Evolutionary conservation across 345 rosid genomes (phyloP), one percentile per base, ranked within the genome.

Genomic region (Eucalyptus erythrocorys): DNA sequence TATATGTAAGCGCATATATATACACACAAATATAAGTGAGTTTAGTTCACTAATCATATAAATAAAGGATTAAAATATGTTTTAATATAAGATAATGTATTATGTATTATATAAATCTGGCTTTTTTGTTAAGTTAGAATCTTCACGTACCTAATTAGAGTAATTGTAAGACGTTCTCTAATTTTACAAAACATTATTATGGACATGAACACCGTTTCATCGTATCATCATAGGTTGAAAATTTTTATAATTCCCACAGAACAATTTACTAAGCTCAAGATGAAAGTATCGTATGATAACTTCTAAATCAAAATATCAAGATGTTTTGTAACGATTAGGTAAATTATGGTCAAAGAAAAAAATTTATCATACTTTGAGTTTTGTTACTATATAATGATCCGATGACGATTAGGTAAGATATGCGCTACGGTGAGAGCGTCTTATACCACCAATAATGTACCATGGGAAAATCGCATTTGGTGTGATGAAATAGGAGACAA

Each of bases 361-460:
- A 64, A 10, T 24, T 24, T 3, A 0, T 10, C 10, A 6, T 24
- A 1, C 61, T 22, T 55, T 13, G 0, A 55, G 27, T 55, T 55
- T 55, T 55, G 12, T 4, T 24, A 55, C 30, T 13, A 24, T 55
- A 55, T 55, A 55, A 10, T 0, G 13, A 13, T 55, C 10, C 1
- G 3, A 55, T 6, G 19, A 24, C 7, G 10, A 55, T 22, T 10
- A 55, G 61, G 27, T 24, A 55, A 55, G 61, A 22, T 55, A 55
- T 55, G 6, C 0, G n/a, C n/a, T n/a, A n/a, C n/a, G n/a, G n/a
- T n/a, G n/a, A n/a, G n/a, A n/a, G n/a, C n/a, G n/a, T n/a, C n/a
- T n/a, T n/a, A 51, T 66, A 4, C 37, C 40, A 8, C 21, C 8
- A 66, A 4, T 15, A 10, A 15, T 66, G 22, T 14, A 2, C 9